Percentiles rank a stretch among this genome's conserved stretches.
These are phyloP conservation scores for Pichia phayaonensis DNA, from an alignment of 805 yeast genomes.

Conservation along the genomic window DNA sequence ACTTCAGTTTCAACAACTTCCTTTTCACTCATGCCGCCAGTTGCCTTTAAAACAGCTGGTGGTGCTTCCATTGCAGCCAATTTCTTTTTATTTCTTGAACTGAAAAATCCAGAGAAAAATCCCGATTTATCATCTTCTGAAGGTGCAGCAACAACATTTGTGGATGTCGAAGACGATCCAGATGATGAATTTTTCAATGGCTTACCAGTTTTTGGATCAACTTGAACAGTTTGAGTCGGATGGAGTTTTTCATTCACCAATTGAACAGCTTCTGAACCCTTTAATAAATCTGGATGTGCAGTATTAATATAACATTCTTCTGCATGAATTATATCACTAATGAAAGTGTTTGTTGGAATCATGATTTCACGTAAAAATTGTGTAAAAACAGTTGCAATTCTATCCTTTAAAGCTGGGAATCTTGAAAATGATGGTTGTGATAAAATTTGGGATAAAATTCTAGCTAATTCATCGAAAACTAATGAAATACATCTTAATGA, in stretches of 20 bases:
- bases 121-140: slow-evolving; percentile 50
- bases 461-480: slow-evolving; percentile 89
- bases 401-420: slow-evolving; percentile 86
- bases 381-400: slow-evolving; percentile 70
- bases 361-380: slow-evolving; percentile 72
- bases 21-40: slow-evolving; percentile 88
- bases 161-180: slow-evolving; percentile 15
- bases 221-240: slow-evolving; percentile 60
- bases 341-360: slow-evolving; percentile 80
- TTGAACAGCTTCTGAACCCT: slow-evolving; percentile 92
- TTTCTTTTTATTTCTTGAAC: slow-evolving; percentile 87
- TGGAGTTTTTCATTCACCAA: slow-evolving; percentile 84
- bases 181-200: slow-evolving; percentile 30
- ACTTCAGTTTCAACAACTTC: slow-evolving; percentile 97
- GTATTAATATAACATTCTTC: slow-evolving; percentile 96
- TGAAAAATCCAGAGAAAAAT: slow-evolving; percentile 92
- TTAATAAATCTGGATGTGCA: slow-evolving; percentile 93
- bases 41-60: slow-evolving; percentile 87
- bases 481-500: slow-evolving; percentile 78
- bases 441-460: slow-evolving; percentile 79
- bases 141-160: slow-evolving; percentile 22
- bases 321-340: slow-evolving; percentile 69
- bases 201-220: slow-evolving; percentile 88
- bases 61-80: slow-evolving; percentile 96
- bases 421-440: slow-evolving; percentile 76